Conservation (phyloP, 2,329 filamentous ascomycete genomes). For the Leptodontidium sp. region DNA sequence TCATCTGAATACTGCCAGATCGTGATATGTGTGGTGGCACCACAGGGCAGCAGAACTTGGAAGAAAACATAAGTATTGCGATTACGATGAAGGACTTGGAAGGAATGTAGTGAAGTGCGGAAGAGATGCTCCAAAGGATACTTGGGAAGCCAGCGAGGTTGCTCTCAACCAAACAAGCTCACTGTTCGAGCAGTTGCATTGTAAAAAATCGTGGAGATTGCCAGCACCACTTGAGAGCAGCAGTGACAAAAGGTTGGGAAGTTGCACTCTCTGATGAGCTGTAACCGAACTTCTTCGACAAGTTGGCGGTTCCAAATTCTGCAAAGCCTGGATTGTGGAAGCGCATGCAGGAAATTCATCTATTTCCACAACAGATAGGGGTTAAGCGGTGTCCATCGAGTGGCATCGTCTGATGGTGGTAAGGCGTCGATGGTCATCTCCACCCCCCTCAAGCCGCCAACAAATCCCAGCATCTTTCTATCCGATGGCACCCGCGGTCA, state of each 20-base stretch:
- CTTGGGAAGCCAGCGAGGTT: too few relatives aligned
- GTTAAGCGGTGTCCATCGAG: not conserved
- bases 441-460: not conserved
- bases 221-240: not conserved
- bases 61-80: not conserved
- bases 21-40: constrained; percentile 1
- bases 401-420: constrained; percentile 3
- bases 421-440: constrained; percentile 5
- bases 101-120: too few relatives aligned
- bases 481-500: constrained; percentile 13
- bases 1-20: constrained; percentile 9
- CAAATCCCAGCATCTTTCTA: not conserved
- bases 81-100: too few relatives aligned
- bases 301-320: not conserved
- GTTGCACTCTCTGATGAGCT: too few relatives aligned
- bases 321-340: not conserved
- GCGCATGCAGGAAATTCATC: not conserved
- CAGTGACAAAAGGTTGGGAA: not conserved
- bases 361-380: constrained; percentile 4
- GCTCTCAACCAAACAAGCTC: too few relatives aligned
- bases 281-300: not conserved
- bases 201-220: not conserved
- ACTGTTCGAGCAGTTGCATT: not conserved
- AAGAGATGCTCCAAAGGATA: too few relatives aligned
- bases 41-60: not conserved